phyloP scores from a whole-genome alignment of 2,329 filamentous ascomycete genomes.

The Sarocladiaceae sp. region DNA sequence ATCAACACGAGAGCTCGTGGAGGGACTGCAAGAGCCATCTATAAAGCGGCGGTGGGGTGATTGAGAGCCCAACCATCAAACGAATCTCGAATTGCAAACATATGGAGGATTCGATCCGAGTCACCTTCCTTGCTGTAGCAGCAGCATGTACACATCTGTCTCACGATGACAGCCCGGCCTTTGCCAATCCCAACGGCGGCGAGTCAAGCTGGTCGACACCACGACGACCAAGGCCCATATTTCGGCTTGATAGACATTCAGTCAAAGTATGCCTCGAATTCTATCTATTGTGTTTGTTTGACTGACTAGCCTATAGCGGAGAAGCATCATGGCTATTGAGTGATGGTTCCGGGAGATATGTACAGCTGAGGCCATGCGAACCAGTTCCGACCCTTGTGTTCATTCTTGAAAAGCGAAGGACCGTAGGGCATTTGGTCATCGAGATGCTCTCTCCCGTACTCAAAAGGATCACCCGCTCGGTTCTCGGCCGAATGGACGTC shows the following conservation, averaged over 20 bases:
- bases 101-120: not conserved
- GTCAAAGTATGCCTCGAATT: slow-evolving; percentile 18
- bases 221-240: not conserved
- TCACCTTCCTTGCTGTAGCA: not conserved
- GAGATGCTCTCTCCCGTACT: slow-evolving; percentile 31
- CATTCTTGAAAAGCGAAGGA: slow-evolving; percentile 22
- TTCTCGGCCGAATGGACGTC: not conserved
- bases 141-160: not conserved
- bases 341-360: slow-evolving; percentile 22
- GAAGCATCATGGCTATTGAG: slow-evolving; percentile 21
- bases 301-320: slow-evolving; percentile 15
- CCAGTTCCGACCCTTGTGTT: slow-evolving; percentile 20
- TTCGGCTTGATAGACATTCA: slow-evolving; percentile 15
- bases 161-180: slow-evolving; percentile 1
- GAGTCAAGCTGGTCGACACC: not conserved
- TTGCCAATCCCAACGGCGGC: not conserved
- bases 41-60: slow-evolving; percentile 1
- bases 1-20: not conserved
- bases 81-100: not conserved
- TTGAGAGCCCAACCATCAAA: not conserved
- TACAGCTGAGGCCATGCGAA: slow-evolving; percentile 16
- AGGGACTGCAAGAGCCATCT: no score
- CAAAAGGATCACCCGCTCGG: slow-evolving; percentile 16
- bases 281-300: not conserved
- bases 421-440: slow-evolving; percentile 17